Base-by-base conservation (phyloP, 148 eudicot genomes). In the Rhododendron kiyosumense region DNA sequence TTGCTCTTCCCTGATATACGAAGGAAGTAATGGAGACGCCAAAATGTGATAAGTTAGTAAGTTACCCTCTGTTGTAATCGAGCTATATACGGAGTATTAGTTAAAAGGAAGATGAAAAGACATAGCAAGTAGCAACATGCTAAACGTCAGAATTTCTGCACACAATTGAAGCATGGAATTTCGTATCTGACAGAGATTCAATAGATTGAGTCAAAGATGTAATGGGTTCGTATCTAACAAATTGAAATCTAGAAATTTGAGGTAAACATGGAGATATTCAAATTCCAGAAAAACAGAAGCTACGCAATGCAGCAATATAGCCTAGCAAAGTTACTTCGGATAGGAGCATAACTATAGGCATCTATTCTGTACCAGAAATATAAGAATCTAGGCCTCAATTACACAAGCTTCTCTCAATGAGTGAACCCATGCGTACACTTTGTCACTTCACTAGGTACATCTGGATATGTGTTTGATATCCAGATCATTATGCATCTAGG, bases 1-100 rank as follows among this genome's bases (percentile, higher is more conserved):
- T 97, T 94, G 91, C 95, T 97, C 87, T 84, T 95, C 84, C 98
- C 98, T 94, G 88, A 52, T 86, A 84, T 24, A 74, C 49, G 8
- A 49, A 10, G 76, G 15, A 48, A 83, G 82, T 49, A 84, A 54
- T 2, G 48, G 49, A 32, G 82, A 45, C 3, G 20, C 17, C 22
- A 76, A 34, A 77, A 13, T 24, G 71, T 41, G 30, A 67, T 52
- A 20, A 49, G n/a, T n/a, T n/a, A n/a, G n/a, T n/a, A n/a, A n/a
- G 59, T 83, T 18, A 22, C 46, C 79, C 80, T 67, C 24, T 13
- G 20, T 38, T 11, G 36, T 65, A 74, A 41, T 54, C 18, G 17
- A 8, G 34, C 87, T 73, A 71, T 81, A 26, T 20, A n/a, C n/a
- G n/a, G n/a, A n/a, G n/a, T n/a, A 43, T 10, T 67, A 7, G 78